Conservation (phyloP, 2,329 filamentous ascomycete genomes). For the Botryotinia convoluta region DNA sequence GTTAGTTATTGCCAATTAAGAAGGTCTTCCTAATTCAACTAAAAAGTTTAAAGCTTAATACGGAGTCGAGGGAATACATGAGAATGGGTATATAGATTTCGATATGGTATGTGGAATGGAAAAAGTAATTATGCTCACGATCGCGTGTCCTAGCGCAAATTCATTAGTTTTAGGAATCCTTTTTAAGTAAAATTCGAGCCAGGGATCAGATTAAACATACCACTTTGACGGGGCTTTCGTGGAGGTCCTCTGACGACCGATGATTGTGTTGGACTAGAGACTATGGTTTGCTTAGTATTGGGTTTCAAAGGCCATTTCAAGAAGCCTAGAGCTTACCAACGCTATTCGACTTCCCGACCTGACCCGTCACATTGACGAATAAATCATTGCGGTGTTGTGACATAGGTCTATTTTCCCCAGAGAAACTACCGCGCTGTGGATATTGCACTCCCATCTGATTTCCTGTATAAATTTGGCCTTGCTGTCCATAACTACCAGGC, state of each 20-base stretch:
- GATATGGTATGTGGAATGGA: background rate
- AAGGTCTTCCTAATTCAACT: background rate
- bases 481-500: slow-evolving; percentile 29
- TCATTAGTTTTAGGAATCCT: background rate
- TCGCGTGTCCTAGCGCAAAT: slow-evolving; percentile 66
- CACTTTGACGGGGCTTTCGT: slow-evolving; percentile 59
- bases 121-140: slow-evolving; percentile 40
- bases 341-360: slow-evolving; percentile 24
- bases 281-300: slow-evolving; percentile 29
- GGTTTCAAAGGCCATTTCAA: background rate
- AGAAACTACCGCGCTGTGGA: slow-evolving; percentile 24
- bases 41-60: background rate
- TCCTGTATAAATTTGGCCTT: slow-evolving; percentile 29
- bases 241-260: slow-evolving; percentile 53
- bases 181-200: background rate
- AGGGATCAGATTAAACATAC: slow-evolving; percentile 42
- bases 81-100: background rate
- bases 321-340: slow-evolving; percentile 33
- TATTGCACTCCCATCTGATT: slow-evolving; percentile 25
- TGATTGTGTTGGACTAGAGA: slow-evolving; percentile 39
- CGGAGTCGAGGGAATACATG: background rate
- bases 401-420: slow-evolving; percentile 26
- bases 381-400: slow-evolving; percentile 26
- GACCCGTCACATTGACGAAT: slow-evolving; percentile 19
- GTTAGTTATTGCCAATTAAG: background rate